Base-by-base conservation (phyloP, 2,329 filamentous ascomycete species). In the Botrytis tulipae region DNA sequence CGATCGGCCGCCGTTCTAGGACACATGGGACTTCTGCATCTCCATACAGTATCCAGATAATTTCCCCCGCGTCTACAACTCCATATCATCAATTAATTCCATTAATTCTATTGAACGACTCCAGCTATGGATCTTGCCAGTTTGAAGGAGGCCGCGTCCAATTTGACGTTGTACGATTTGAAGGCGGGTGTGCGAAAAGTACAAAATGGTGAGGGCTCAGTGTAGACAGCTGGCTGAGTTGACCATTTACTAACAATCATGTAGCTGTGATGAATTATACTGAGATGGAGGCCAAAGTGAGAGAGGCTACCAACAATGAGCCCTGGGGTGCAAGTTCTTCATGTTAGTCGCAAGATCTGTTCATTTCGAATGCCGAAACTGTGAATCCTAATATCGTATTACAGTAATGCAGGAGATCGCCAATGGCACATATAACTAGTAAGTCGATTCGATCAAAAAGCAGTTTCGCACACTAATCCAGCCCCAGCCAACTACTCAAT, bases 301-400 rank as follows among this genome's bases (percentile, higher is more conserved):
- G 96, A 83, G 96, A 99, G 87, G 96, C 96, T 44, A 99, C 96
- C 54, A 99, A 99, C 85, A 98, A 98, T 83, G 96, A 99, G 83
- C 96, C 96, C 73, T 99, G 96, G 96, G 96, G 76, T 54, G 76
- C 76, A 32, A 76, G 75, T 51, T 76, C 75, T 25, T 66, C 72
- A 46, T 59, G 72, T 73, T 66, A 73, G 72, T 73, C 66, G 40
- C 29, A n/a, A 71, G 44, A 73, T 57, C 66, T 48, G 18, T 67
- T 73, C 44, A 29, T 48, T 32, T 65, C 9, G 37, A 22, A 44
- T n/a, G 32, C 63, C 14, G 22, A 32, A 46, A 46, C 40, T n/a
- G 20, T 42, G 54, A 59, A 61, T 62, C 54, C 62, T 68, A 66
- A 73, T 72, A 18, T 29, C 22, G n/a, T 54, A 48, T 69, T 69